Evolutionary conservation across 2,329 filamentous ascomycete genomes (phyloP).

Genomic region (Exophiala mesophila): DNA sequence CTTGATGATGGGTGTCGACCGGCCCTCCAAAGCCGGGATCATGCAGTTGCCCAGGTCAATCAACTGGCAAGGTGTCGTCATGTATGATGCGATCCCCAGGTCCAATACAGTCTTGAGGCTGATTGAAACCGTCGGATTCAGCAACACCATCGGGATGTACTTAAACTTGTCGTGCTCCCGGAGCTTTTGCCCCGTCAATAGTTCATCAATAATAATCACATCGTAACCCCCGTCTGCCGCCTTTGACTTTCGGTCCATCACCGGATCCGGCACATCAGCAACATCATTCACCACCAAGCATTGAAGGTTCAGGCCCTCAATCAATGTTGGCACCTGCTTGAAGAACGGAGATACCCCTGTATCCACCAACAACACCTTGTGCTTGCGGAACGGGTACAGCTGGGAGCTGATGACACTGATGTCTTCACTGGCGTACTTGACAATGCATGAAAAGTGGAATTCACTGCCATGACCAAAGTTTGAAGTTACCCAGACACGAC

Average conservation of each 20-base stretch:
- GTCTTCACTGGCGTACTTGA: constrained; percentile 76
- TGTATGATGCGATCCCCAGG: constrained; percentile 95
- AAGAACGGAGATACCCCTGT: constrained; percentile 77
- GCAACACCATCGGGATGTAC: constrained; percentile 89
- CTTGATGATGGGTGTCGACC: constrained; percentile 82
- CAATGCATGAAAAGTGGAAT: constrained; percentile 94
- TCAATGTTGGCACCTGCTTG: constrained; percentile 70
- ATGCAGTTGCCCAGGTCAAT: constrained; percentile 95
- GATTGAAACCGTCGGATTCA: constrained; percentile 84
- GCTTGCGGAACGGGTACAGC: constrained; percentile 83
- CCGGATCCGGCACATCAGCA: constrained; percentile 57
- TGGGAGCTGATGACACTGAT: constrained; percentile 73
- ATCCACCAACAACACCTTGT: constrained; percentile 91
- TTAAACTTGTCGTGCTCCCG: constrained; percentile 92
- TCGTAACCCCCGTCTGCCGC: constrained; percentile 67
- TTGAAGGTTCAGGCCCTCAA: constrained; percentile 71
- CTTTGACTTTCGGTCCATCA: constrained; percentile 46
- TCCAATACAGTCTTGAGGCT: constrained; percentile 91
- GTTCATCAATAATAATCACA: constrained; percentile 91
- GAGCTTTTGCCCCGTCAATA: constrained; percentile 79
- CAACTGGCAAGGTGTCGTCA: constrained; percentile 91
- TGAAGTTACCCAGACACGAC: constrained; percentile 93
- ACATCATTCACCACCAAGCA: constrained; percentile 81
- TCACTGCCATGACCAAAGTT: constrained; percentile 85
- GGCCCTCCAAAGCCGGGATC: constrained; percentile 88